Evolutionary conservation across 192 early-diverging fungal species (phyloP).

Genomic region (Mortierella claussenii): DNA sequence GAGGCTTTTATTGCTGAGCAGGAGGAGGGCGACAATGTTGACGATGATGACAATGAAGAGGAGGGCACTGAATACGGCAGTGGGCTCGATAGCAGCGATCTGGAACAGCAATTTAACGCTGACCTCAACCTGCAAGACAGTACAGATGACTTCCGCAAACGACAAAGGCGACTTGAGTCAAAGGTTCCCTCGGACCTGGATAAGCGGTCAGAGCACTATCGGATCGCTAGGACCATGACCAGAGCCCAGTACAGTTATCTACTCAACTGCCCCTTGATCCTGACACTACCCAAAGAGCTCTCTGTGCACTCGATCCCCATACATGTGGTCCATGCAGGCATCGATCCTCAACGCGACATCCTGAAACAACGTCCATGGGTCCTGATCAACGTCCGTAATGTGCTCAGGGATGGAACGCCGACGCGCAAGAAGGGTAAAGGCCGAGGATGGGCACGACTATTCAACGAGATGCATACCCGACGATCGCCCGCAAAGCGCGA

Average conservation of each 20-base stretch:
- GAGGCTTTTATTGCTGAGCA: constrained; percentile 9
- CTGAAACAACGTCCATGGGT: constrained; percentile 64
- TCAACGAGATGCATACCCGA: constrained; percentile 47
- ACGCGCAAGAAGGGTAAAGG: constrained; percentile 48
- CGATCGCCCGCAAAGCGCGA: constrained; percentile 31
- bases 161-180: not conserved
- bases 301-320: constrained; percentile 48
- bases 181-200: constrained; percentile 42
- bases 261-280: constrained; percentile 63
- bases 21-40: constrained; percentile 26
- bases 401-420: constrained; percentile 54
- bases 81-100: too few species aligned
- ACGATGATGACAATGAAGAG: not conserved
- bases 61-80: too few species aligned
- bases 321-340: constrained; percentile 76
- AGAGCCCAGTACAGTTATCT: constrained; percentile 62
- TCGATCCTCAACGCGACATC: constrained; percentile 62
- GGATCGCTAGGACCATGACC: constrained; percentile 37
- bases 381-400: constrained; percentile 71
- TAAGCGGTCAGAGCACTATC: constrained; percentile 52
- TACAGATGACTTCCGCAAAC: not conserved
- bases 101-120: too few species aligned
- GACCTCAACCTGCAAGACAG: too few species aligned
- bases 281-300: constrained; percentile 47
- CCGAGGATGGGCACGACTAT: constrained; percentile 49